Percentiles rank a stretch among this genome's conserved stretches.
These are phyloP conservation scores for Penicillium verhagenii DNA, from an alignment of 495 filamentous ascomycete species.

Conservation along the genomic window DNA sequence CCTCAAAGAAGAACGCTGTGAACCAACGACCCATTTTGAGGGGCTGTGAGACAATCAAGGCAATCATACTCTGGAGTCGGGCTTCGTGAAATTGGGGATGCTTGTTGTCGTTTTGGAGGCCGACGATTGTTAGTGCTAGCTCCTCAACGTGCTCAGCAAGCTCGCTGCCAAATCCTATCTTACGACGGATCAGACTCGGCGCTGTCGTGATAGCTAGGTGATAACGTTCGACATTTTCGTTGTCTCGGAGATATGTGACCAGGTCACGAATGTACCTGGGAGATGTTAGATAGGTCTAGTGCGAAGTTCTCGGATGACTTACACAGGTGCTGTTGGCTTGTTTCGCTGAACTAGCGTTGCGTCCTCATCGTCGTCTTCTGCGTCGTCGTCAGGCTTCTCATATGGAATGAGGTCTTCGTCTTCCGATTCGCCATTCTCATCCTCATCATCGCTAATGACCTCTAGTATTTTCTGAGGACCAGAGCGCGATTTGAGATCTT, in stretches of 20 bases:
- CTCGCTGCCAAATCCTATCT: constrained; percentile 83
- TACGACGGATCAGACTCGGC: constrained; percentile 78
- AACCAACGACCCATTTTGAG: constrained; percentile 80
- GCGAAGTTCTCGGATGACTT: constrained; percentile 25
- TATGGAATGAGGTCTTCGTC: constrained; percentile 80
- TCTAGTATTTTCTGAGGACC: constrained; percentile 51
- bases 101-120: constrained; percentile 72
- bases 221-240: constrained; percentile 80
- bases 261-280: constrained; percentile 81
- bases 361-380: constrained; percentile 88
- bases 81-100: constrained; percentile 64
- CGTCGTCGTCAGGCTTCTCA: constrained; percentile 89
- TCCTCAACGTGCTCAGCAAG: constrained; percentile 81
- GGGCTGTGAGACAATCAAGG: constrained; percentile 74
- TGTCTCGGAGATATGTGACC: constrained; percentile 72
- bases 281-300: constrained; percentile 1
- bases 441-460: constrained; percentile 54
- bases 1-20: constrained; percentile 80
- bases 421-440: constrained; percentile 47
- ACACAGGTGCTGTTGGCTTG: constrained; percentile 83
- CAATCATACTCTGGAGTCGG: constrained; percentile 80
- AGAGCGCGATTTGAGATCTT: constrained; percentile 17
- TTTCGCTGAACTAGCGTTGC: constrained; percentile 78
- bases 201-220: constrained; percentile 75
- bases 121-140: constrained; percentile 70